Conservation (phyloP, 1,284 basidiomycete genomes). For the Athelia psychrophila region DNA sequence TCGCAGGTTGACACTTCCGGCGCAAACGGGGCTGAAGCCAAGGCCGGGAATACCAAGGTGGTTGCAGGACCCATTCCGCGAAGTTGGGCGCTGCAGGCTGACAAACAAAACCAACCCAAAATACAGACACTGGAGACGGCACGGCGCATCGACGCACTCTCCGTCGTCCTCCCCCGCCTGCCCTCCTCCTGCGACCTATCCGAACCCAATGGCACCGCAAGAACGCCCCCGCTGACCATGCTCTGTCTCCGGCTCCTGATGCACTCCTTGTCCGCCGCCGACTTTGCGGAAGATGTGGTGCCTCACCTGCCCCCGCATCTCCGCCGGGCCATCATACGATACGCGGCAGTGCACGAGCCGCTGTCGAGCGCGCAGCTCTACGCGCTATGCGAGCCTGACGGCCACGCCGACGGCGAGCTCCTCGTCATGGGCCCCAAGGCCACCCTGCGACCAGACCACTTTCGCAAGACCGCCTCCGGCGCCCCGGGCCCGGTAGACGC, state of each 20-base stretch:
- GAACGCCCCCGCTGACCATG: conserved; percentile 41
- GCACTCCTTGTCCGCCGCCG: conserved; percentile 30
- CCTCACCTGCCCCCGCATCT: conserved; percentile 55
- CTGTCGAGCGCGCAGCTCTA: conserved; percentile 45
- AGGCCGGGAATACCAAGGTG: conserved; percentile 13
- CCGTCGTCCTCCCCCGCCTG: conserved; percentile 40
- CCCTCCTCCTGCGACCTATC: conserved; percentile 7
- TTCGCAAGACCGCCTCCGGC: conserved; percentile 19
- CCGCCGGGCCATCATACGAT: conserved; percentile 51
- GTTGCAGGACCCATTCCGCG: conserved; percentile 45
- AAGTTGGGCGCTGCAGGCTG: conserved; percentile 37
- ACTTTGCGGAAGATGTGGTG: conserved; percentile 40
- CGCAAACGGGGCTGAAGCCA: no score
- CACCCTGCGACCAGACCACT: conserved; percentile 38
- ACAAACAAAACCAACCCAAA: conserved; percentile 4
- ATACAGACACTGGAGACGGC: conserved; percentile 20
- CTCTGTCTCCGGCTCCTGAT: conserved; percentile 48
- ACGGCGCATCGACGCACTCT: conserved; percentile 54
- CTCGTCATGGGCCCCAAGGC: conserved; percentile 56
- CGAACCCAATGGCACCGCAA: conserved; percentile 3
- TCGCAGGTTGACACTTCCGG: neutral
- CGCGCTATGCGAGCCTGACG: conserved; percentile 42
- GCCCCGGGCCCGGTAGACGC: neutral
- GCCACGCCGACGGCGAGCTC: conserved; percentile 59
- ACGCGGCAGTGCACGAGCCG: conserved; percentile 53